Percentiles rank a stretch among this genome's conserved stretches.
Conservation (phyloP, 73 alveolate species). For the Vitrella brassicaformis region DNA sequence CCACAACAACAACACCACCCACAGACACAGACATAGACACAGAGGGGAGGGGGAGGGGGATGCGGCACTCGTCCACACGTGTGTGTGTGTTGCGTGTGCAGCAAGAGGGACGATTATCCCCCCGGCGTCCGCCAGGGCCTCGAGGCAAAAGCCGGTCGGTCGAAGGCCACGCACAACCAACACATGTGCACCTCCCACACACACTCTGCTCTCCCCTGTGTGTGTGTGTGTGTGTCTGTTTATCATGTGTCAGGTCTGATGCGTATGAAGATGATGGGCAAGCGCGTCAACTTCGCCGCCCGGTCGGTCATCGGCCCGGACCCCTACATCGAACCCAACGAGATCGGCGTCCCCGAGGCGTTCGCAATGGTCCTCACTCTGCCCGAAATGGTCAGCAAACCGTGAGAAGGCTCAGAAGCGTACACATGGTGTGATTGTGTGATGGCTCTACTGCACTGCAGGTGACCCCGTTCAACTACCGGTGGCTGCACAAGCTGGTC, state of each 20-base stretch:
- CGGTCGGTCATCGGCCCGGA: conserved; percentile 92
- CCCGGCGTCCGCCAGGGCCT: conserved; percentile 75
- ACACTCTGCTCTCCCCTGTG: no score
- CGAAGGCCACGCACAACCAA: conserved; percentile 82
- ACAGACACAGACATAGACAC: no score
- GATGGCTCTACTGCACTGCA: no score
- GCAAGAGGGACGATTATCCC: conserved; percentile 79
- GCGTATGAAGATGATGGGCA: conserved; percentile 99
- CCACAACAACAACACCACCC: no score
- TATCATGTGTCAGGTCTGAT: conserved; percentile 96
- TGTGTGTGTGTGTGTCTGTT: no score
- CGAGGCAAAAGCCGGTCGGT: conserved; percentile 89
- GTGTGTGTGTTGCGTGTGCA: conserved; percentile 79
- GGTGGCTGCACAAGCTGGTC: conserved; percentile 5
- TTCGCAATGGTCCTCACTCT: not conserved
- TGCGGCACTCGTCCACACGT: conserved; percentile 58
- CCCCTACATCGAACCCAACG: conserved; percentile 88
- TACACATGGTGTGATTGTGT: no score
- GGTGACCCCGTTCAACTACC: not conserved
- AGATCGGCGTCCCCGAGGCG: conserved; percentile 70
- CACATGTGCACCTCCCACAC: no score
- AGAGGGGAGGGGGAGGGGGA: conserved; percentile 26
- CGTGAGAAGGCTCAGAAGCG: no score
- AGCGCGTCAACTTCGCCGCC: conserved; percentile 95
- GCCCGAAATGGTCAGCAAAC: no score